phyloP scores from a whole-genome alignment of 2,329 filamentous ascomycete genomes.

The Didymella lethalis region DNA sequence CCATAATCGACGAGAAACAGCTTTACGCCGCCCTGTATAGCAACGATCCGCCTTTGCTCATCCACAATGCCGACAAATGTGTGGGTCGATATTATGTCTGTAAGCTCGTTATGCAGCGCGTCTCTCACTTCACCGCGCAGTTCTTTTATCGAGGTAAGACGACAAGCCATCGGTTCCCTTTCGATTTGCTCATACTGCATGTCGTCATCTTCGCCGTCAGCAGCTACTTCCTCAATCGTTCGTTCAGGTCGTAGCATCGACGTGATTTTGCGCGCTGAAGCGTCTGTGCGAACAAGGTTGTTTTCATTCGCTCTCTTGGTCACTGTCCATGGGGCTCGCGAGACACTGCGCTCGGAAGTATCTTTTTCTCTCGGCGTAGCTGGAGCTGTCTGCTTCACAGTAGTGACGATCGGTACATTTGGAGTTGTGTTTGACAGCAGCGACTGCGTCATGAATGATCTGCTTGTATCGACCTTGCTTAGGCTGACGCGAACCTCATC shows the following conservation, averaged over 20 bases:
- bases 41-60: conserved; percentile 82
- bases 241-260: conserved; percentile 80
- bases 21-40: conserved; percentile 91
- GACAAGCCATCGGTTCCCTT: conserved; percentile 73
- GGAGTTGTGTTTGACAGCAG: conserved; percentile 64
- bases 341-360: conserved; percentile 32
- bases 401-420: conserved; percentile 51
- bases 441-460: conserved; percentile 93
- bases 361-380: conserved; percentile 30
- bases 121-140: conserved; percentile 83
- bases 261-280: conserved; percentile 90
- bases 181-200: conserved; percentile 76
- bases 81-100: conserved; percentile 84
- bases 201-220: conserved; percentile 57
- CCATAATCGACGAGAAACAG: conserved; percentile 95
- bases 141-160: conserved; percentile 83
- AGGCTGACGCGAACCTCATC: conserved; percentile 78
- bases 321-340: conserved; percentile 41
- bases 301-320: conserved; percentile 72
- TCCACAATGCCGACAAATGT: conserved; percentile 96
- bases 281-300: conserved; percentile 89
- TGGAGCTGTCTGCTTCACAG: conserved; percentile 48
- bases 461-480: conserved; percentile 87
- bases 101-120: conserved; percentile 82
- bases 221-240: conserved; percentile 41